Evolutionary conservation across 176 grass and related monocot genomes (phyloP).

Genomic region (Carex scoparia): DNA sequence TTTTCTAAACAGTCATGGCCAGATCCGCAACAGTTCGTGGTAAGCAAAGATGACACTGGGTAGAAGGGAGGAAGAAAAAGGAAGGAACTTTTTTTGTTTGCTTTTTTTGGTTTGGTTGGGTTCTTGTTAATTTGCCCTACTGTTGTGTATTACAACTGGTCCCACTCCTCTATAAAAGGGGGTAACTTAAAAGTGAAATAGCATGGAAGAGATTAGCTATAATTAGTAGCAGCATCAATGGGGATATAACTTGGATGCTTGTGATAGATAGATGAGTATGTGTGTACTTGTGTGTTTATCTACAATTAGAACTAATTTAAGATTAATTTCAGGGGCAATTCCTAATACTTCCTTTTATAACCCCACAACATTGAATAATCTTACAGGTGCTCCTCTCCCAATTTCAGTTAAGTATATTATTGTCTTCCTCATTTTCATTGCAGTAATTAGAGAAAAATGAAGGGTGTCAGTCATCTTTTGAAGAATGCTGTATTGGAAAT

Average conservation of each 20-base stretch:
- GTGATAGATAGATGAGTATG: not conserved
- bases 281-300: not conserved
- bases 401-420: not conserved
- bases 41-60: constrained; percentile 22
- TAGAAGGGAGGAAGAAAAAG: not conserved
- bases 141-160: not conserved
- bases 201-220: not conserved
- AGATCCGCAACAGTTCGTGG: constrained; percentile 97
- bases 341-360: not conserved
- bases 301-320: not conserved
- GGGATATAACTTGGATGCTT: not conserved
- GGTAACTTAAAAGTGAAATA: not conserved
- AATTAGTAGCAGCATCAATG: not conserved
- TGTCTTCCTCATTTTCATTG: not conserved
- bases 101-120: not conserved
- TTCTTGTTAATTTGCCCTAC: not conserved
- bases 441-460: not conserved
- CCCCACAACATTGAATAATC: not conserved
- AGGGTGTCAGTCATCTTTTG: not conserved
- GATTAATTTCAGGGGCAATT: not conserved
- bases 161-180: constrained; percentile 10
- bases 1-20: constrained; percentile 97
- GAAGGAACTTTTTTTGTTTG: not conserved
- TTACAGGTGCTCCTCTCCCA: not conserved
- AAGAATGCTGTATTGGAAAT: not conserved